These are phyloP conservation scores for Euclidium syriacum DNA, from an alignment of 345 rosid species.

Conservation along the genomic window DNA sequence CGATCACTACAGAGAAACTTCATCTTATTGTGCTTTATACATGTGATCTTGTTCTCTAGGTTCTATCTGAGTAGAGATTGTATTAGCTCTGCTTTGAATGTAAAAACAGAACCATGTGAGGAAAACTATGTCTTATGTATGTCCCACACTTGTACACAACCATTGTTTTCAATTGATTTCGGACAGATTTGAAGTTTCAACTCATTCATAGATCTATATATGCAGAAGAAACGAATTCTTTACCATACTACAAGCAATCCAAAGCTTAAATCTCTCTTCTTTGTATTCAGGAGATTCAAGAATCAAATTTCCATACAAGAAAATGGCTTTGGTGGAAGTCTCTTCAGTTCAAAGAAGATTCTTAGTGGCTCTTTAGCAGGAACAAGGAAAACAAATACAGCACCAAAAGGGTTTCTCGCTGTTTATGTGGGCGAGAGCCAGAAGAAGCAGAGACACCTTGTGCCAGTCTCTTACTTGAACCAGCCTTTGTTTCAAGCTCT, in stretches of 20 bases:
- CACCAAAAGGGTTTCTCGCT: constrained; percentile 28
- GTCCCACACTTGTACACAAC: constrained; percentile 18
- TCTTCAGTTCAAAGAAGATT: constrained; percentile 12
- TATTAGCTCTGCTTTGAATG: neutral
- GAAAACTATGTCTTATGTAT: neutral
- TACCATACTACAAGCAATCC: constrained; percentile 3
- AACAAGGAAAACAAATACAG: constrained; percentile 2
- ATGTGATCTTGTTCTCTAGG: constrained; percentile 15
- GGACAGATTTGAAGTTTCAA: constrained; percentile 11
- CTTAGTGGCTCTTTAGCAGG: constrained; percentile 8
- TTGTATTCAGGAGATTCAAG: neutral
- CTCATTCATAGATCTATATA: neutral
- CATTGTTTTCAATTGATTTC: too few species aligned
- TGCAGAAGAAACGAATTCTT: neutral
- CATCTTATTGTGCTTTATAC: neutral
- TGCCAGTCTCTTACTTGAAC: constrained; percentile 41
- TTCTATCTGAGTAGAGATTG: neutral
- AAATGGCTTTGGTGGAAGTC: constrained; percentile 17
- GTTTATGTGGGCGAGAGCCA: constrained; percentile 42
- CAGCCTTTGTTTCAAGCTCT: constrained; percentile 39
- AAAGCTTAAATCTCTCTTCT: neutral
- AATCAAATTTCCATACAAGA: neutral
- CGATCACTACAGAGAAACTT: neutral
- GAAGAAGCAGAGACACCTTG: constrained; percentile 33
- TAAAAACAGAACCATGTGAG: constrained; percentile 11